Evolutionary conservation across 176 grass and related monocot genomes (phyloP).

Genomic region (Oryza glaberrima): DNA sequence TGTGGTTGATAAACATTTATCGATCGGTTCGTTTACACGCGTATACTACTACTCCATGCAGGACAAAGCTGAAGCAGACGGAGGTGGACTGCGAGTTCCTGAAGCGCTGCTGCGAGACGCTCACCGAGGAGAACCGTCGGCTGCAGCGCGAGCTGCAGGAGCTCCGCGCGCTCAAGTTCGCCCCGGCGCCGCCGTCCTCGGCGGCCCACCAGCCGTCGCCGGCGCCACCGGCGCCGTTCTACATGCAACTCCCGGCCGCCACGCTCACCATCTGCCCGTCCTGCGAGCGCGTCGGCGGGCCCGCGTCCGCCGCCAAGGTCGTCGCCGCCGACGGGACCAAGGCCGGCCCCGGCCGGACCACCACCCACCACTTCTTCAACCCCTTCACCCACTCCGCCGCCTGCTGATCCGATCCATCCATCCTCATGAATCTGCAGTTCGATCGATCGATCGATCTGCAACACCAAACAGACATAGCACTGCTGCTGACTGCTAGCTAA

Average conservation of each 20-base stretch:
- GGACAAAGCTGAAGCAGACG: conserved; percentile 99
- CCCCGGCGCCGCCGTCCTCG: neutral
- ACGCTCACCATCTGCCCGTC: conserved; percentile 81
- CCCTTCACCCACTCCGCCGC: conserved; percentile 84
- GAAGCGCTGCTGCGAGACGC: conserved; percentile 83
- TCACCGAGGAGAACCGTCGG: conserved; percentile 90
- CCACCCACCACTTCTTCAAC: conserved; percentile 84
- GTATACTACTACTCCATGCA: conserved; percentile 26
- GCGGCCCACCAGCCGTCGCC: neutral
- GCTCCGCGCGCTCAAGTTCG: conserved; percentile 70
- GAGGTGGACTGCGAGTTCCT: conserved; percentile 92
- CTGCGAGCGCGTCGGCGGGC: conserved; percentile 69
- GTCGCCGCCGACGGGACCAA: conserved; percentile 47
- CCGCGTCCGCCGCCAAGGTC: conserved; percentile 39
- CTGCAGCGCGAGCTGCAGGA: conserved; percentile 85
- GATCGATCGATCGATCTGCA: neutral
- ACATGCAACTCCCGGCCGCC: conserved; percentile 76
- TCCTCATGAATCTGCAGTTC: neutral
- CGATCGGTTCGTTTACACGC: neutral
- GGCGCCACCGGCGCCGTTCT: conserved; percentile 41
- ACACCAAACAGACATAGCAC: conserved; percentile 20
- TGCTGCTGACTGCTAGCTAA: neutral
- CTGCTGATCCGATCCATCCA: conserved; percentile 48
- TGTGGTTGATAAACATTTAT: conserved; percentile 1
- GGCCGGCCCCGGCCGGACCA: conserved; percentile 22